Evolutionary conservation across 139 green algal genomes (phyloP).

Genomic region (Coccomyxa sp.): DNA sequence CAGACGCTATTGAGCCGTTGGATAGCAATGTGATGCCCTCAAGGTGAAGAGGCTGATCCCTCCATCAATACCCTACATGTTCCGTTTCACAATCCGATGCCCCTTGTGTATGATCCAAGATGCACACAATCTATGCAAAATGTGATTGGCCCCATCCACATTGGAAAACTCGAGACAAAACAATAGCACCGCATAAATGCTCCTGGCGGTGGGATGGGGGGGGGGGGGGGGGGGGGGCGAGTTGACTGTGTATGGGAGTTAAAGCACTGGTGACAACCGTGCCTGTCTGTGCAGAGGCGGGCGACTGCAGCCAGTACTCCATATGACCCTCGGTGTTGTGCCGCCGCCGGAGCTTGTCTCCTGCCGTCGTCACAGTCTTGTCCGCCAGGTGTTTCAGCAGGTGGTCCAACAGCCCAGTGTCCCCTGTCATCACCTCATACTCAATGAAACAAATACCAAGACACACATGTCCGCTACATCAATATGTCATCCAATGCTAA

Average conservation of each 20-base stretch:
- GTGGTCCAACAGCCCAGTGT: constrained; percentile 63
- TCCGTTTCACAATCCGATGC: too few relatives aligned
- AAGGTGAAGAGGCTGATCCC: too few relatives aligned
- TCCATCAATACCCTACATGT: too few relatives aligned
- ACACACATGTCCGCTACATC: too few relatives aligned
- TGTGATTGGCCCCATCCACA: too few relatives aligned
- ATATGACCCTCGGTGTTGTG: constrained; percentile 58
- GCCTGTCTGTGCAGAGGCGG: constrained; percentile 6
- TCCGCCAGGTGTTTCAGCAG: constrained; percentile 60
- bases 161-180: too few relatives aligned
- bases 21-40: neutral
- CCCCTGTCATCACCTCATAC: constrained; percentile 10
- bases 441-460: neutral
- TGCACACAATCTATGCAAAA: too few relatives aligned
- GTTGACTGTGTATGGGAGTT: too few relatives aligned
- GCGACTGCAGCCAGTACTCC: constrained; percentile 55
- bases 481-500: too few relatives aligned
- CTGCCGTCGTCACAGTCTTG: constrained; percentile 26
- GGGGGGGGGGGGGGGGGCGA: too few relatives aligned
- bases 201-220: neutral
- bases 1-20: neutral
- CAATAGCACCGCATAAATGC: neutral
- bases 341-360: constrained; percentile 38
- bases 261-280: neutral
- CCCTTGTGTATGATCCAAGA: too few relatives aligned